These are phyloP conservation scores for Beta macrorhiza DNA, from an alignment of 179 eudicot genomes.

Conservation along the genomic window DNA sequence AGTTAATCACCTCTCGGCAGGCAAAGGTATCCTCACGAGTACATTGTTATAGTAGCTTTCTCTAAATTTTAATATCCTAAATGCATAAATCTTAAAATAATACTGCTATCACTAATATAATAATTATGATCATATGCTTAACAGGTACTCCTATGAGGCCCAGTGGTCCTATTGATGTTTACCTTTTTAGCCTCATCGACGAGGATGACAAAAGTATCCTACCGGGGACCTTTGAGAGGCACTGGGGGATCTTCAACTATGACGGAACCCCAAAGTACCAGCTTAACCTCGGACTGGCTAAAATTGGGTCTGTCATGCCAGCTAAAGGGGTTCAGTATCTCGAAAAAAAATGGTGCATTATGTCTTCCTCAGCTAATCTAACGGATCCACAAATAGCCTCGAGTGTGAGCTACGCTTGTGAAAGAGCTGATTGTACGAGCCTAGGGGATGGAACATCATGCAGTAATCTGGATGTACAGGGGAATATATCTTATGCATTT, in stretches of 20 bases:
- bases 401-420: conserved; percentile 42
- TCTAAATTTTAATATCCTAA: not conserved
- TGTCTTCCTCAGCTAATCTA: conserved; percentile 35
- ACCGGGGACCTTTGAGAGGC: conserved; percentile 40
- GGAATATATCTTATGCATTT: conserved; percentile 76
- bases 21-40: conserved; percentile 28
- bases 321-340: conserved; percentile 39
- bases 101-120: not conserved
- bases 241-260: conserved; percentile 41
- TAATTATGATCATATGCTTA: not conserved
- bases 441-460: conserved; percentile 77
- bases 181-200: conserved; percentile 37
- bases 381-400: conserved; percentile 34
- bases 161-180: conserved; percentile 35
- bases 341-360: conserved; percentile 36
- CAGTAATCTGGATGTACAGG: conserved; percentile 49
- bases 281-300: conserved; percentile 34
- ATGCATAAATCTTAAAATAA: not conserved
- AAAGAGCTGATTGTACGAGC: conserved; percentile 40
- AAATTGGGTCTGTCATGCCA: conserved; percentile 20
- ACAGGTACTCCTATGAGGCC: conserved; percentile 59
- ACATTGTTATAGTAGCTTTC: not conserved
- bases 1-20: conserved; percentile 37
- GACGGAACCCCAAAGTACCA: conserved; percentile 42
- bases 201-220: conserved; percentile 36